Percentiles rank a stretch among this genome's conserved stretches.
Evolutionary conservation across 2,329 filamentous ascomycete species (phyloP).

Genomic region (Paramyrothecium sp.): DNA sequence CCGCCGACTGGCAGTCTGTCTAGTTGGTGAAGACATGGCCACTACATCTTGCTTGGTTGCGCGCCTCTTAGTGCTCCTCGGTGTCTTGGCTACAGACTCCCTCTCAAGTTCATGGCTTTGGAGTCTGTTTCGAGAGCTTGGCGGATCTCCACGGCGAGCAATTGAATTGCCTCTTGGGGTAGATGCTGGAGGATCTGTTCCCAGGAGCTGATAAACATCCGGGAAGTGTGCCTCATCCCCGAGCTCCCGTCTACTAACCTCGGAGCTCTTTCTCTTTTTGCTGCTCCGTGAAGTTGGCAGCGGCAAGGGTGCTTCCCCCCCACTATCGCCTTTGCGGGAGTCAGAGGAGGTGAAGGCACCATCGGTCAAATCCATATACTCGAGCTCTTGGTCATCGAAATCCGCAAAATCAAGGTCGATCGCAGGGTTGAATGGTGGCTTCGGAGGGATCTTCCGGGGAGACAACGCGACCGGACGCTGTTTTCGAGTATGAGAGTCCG

Average conservation of each 20-base stretch:
- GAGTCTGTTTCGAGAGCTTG: slow-evolving; percentile 12
- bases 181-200: slow-evolving; percentile 34
- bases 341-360: slow-evolving; percentile 31
- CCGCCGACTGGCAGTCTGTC: slow-evolving; percentile 3
- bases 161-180: slow-evolving; percentile 27
- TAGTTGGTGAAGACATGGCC: slow-evolving; percentile 6
- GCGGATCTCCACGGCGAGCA: slow-evolving; percentile 15
- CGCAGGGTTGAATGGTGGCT: slow-evolving; percentile 10
- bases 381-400: slow-evolving; percentile 31
- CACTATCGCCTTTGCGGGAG: slow-evolving; percentile 36
- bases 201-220: slow-evolving; percentile 50
- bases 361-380: slow-evolving; percentile 40
- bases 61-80: slow-evolving; percentile 8
- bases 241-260: slow-evolving; percentile 37
- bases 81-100: slow-evolving; percentile 2
- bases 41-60: not conserved
- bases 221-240: slow-evolving; percentile 47
- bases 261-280: slow-evolving; percentile 53
- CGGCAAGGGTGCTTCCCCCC: slow-evolving; percentile 37
- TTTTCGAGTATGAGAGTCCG: not conserved
- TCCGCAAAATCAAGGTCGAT: slow-evolving; percentile 31
- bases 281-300: slow-evolving; percentile 36
- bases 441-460: slow-evolving; percentile 20
- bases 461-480: slow-evolving; percentile 11
- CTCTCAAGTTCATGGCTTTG: slow-evolving; percentile 15